Evolutionary conservation across 345 rosid species (phyloP).

Genomic region (Salix viminalis): DNA sequence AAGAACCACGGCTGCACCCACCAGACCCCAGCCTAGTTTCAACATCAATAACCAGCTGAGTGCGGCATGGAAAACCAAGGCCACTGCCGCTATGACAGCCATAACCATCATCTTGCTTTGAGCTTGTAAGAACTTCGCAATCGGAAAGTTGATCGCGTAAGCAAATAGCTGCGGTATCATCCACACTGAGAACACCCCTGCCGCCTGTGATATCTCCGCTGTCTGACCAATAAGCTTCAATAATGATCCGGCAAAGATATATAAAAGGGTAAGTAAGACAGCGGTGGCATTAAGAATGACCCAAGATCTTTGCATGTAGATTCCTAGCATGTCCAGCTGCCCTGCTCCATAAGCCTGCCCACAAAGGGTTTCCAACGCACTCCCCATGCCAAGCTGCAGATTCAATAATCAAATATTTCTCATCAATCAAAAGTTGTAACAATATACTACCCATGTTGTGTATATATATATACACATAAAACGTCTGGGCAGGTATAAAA

Average conservation of each 20-base stretch:
- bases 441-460: neutral
- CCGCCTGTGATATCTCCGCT: constrained; percentile 7
- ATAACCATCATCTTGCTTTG: constrained; percentile 17
- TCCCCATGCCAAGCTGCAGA: constrained; percentile 22
- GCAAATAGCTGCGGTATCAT: constrained; percentile 20
- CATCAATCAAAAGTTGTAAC: neutral
- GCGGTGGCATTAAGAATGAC: constrained; percentile 9
- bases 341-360: constrained; percentile 21
- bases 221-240: constrained; percentile 12
- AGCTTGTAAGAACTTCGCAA: constrained; percentile 15
- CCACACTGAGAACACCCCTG: constrained; percentile 11
- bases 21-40: constrained; percentile 34
- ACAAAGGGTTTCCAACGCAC: constrained; percentile 20
- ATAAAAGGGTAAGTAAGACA: neutral
- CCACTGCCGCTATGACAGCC: constrained; percentile 7
- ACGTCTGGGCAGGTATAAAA: no score
- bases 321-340: constrained; percentile 17
- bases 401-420: neutral
- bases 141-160: constrained; percentile 14
- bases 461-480: neutral
- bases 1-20: constrained; percentile 34
- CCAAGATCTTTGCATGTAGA: constrained; percentile 23
- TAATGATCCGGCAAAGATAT: constrained; percentile 14
- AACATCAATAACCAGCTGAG: constrained; percentile 17
- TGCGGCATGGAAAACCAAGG: neutral